These are phyloP conservation scores for Agrocybe pediades DNA, from an alignment of 768 basidiomycete genomes.

Conservation along the genomic window DNA sequence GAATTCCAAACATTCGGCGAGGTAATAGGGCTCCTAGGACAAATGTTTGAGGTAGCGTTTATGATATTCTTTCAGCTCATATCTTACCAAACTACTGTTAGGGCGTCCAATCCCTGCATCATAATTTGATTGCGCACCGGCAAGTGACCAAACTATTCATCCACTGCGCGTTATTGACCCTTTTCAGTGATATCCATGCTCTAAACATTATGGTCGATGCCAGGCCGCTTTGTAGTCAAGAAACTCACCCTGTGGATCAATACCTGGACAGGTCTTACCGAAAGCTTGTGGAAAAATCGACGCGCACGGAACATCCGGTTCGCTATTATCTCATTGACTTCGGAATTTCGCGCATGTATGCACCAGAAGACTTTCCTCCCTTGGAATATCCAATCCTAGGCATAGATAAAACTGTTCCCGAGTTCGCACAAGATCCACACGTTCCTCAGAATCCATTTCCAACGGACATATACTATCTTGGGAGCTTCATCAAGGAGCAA, in stretches of 20 bases:
- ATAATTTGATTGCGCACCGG: conserved; percentile 37
- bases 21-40: conserved; percentile 29
- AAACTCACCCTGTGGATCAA: neutral
- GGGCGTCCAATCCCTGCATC: conserved; percentile 37
- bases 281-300: neutral
- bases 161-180: neutral
- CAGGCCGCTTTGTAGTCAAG: neutral
- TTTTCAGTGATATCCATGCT: neutral
- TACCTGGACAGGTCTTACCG: neutral
- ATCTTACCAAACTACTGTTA: neutral
- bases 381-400: neutral
- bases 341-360: conserved; percentile 8
- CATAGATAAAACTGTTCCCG: neutral
- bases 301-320: conserved; percentile 9
- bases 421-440: neutral
- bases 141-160: conserved; percentile 12
- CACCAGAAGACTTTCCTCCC: neutral
- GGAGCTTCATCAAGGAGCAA: conserved; percentile 34
- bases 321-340: conserved; percentile 19
- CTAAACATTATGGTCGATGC: conserved; percentile 14
- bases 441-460: conserved; percentile 37
- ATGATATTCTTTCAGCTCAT: neutral
- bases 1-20: conserved; percentile 36
- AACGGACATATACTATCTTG: conserved; percentile 45
- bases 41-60: conserved; percentile 33